These are phyloP conservation scores for Penicillium manginii DNA, from an alignment of 495 filamentous ascomycete genomes.

Conservation along the genomic window DNA sequence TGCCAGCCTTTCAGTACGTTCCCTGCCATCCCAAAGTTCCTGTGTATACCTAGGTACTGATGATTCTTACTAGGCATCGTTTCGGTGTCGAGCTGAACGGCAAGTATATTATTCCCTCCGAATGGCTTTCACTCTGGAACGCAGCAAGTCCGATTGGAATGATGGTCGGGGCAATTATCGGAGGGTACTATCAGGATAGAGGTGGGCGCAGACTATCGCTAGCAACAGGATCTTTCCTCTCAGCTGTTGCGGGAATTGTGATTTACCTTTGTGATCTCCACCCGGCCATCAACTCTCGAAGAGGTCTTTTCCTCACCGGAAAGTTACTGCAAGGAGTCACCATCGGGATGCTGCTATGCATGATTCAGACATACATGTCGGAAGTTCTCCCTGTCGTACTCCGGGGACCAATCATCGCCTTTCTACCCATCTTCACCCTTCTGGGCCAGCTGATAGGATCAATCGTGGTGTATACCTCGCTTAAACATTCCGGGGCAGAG, in stretches of 20 bases:
- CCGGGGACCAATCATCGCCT: conserved; percentile 47
- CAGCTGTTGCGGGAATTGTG: conserved; percentile 43
- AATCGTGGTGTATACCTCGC: conserved; percentile 39
- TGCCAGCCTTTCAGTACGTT: conserved; percentile 46
- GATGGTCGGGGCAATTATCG: conserved; percentile 43
- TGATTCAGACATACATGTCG: conserved; percentile 52
- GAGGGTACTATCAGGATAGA: conserved; percentile 45
- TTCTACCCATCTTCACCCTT: conserved; percentile 49
- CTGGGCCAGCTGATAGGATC: conserved; percentile 50
- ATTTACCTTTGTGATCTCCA: conserved; percentile 37
- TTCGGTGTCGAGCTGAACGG: conserved; percentile 37
- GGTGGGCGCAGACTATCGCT: conserved; percentile 43
- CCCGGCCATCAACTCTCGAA: conserved; percentile 26
- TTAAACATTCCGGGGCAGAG: conserved; percentile 13
- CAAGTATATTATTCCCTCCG: conserved; percentile 48
- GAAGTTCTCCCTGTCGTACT: conserved; percentile 45
- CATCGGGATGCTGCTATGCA: conserved; percentile 45
- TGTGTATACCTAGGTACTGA: neutral
- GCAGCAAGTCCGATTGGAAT: conserved; percentile 43
- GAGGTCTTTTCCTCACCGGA: conserved; percentile 36
- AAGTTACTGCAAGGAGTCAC: conserved; percentile 46
- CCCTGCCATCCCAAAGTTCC: neutral
- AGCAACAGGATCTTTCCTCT: conserved; percentile 37
- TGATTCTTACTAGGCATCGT: conserved; percentile 29
- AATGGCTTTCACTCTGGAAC: conserved; percentile 53